phyloP scores from a whole-genome alignment of 352 stramenopile species.

The Pythium aristosporum region DNA sequence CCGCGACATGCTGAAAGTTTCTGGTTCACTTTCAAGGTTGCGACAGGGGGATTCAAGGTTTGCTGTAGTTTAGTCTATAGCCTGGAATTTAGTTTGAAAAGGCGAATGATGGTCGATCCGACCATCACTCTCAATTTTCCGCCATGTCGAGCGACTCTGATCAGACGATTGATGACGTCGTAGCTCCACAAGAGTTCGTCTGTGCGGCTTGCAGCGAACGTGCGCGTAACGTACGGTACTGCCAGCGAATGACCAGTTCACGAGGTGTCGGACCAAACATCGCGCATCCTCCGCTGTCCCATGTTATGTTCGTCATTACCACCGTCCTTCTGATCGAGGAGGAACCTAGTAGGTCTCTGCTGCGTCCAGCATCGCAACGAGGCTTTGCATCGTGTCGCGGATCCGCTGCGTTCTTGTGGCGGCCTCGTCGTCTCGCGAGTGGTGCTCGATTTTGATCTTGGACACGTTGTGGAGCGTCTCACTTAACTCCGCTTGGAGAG shows the following conservation, averaged over 20 bases:
- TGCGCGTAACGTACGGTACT: not conserved
- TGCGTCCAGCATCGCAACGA: slow-evolving; percentile 2
- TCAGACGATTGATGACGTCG: not conserved
- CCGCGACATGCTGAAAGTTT: not conserved
- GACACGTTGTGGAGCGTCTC: not conserved
- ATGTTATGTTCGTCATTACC: not conserved
- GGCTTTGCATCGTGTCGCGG: not conserved
- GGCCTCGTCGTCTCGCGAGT: not conserved
- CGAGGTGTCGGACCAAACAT: not conserved
- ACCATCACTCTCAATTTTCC: slow-evolving; percentile 13
- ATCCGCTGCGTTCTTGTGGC: slow-evolving; percentile 3
- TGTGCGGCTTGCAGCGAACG: not conserved
- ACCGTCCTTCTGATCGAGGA: not conserved
- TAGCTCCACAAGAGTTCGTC: not conserved
- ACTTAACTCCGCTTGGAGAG: slow-evolving; percentile 1
- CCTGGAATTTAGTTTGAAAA: not conserved
- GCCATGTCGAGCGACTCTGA: not conserved
- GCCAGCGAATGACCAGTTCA: slow-evolving; percentile 1
- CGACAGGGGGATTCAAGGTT: not conserved
- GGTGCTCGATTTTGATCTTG: not conserved
- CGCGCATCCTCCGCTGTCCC: not conserved
- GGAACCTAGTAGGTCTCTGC: not conserved
- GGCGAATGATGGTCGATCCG: slow-evolving; percentile 28
- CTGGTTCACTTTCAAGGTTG: slow-evolving; percentile 1
- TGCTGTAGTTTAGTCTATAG: not conserved